Base-by-base conservation (phyloP, 495 filamentous ascomycete genomes). In the Xylaria palmicola region DNA sequence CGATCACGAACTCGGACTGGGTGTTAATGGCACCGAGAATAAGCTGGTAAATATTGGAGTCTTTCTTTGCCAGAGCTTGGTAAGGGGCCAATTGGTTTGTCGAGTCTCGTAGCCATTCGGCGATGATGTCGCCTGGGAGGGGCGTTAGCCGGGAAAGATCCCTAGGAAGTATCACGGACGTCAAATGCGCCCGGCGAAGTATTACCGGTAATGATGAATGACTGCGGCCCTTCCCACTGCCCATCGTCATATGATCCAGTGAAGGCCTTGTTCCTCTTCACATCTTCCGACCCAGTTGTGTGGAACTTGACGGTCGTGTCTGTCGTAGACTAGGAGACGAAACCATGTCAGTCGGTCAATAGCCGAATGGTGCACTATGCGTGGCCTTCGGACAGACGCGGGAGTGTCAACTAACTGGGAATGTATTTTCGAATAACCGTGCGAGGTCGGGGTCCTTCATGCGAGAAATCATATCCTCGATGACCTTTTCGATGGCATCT, bases 11-110 rank as follows among this genome's bases (percentile, higher is more conserved):
- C 70, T 97, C 92, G 26, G 87, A 86, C 74, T 99, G 94, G 2
- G 95, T 98, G 71, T 96, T 96, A 76, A 99, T 97, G 48, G 95
- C 95, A 6, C 94, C 94, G 0, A 95, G 80, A 45, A 98, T 94
- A 27, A 99, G 79, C 49, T 81, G 87, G 66, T 87, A 83, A 45
- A 98, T 85, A 9, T 72, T 77, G 52, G 83, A 80, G 69, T 98
- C 94, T 61, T 89, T 87, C 61, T 85, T 88, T 1, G 93, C 91
- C 19, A 99, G 79, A 1, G 79, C 70, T 66, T 97, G 94, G 68
- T 99, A 99, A 45, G 93, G 92, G 4, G 85, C 82, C 15, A 99
- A 74, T 71, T 99, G 94, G 75, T 98, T 98, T 9, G 95, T 97
- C 41, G 93, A 97, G 75, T 99, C 94, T 50, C 94, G 88, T 43